These are phyloP conservation scores for Aspergillus jensenii DNA, from an alignment of 2,329 filamentous ascomycete genomes.

Conservation along the genomic window DNA sequence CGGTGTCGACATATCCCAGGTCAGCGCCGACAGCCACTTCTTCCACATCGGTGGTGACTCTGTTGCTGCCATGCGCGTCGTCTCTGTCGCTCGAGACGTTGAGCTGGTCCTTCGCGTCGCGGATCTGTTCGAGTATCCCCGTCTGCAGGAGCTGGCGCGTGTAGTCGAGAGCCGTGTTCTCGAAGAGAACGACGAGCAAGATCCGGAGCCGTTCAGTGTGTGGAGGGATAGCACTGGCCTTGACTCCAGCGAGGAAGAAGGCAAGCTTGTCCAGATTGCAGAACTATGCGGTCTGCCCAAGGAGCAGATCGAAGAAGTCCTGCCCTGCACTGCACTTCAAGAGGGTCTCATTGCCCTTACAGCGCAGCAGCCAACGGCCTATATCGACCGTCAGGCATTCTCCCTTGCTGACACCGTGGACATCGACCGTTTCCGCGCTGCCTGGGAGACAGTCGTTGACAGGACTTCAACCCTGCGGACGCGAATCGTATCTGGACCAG, in stretches of 20 bases:
- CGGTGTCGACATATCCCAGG: background rate
- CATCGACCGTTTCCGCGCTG: background rate
- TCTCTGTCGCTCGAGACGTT: background rate
- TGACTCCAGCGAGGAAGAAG: background rate
- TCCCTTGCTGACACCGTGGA: background rate
- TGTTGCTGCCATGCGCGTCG: conserved; percentile 21
- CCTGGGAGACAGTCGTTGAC: background rate
- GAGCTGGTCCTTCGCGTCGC: background rate
- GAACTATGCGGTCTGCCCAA: background rate
- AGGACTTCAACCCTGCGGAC: background rate
- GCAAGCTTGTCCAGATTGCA: background rate
- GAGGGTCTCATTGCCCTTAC: background rate
- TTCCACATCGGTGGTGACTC: conserved; percentile 32
- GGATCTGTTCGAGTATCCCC: background rate
- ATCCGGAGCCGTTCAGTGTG: background rate
- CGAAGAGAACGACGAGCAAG: background rate
- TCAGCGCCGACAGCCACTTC: conserved; percentile 17
- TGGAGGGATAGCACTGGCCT: background rate
- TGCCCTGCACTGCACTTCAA: background rate
- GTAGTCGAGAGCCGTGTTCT: background rate
- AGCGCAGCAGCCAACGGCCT: background rate
- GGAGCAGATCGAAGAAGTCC: background rate
- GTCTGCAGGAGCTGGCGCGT: background rate
- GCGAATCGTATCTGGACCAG: background rate
- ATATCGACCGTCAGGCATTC: background rate